phyloP scores from a whole-genome alignment of 768 basidiomycete species.

The Hypsizygus marmoreus region DNA sequence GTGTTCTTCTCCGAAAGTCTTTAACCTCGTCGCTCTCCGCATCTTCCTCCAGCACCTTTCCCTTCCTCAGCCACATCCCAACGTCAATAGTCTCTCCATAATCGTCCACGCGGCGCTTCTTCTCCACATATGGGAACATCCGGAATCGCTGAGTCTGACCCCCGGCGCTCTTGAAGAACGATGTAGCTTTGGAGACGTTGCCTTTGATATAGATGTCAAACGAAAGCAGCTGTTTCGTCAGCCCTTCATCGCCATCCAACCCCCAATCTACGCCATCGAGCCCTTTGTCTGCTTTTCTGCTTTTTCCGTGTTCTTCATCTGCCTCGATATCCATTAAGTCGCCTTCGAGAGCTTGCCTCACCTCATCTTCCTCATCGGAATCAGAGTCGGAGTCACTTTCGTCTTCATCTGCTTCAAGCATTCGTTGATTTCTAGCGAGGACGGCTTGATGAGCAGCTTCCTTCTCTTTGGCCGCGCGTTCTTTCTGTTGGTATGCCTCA shows the following conservation, averaged over 20 bases:
- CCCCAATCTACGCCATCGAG: constrained; percentile 66
- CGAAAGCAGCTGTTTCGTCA: constrained; percentile 74
- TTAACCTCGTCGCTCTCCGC: constrained; percentile 80
- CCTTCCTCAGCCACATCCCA: constrained; percentile 92
- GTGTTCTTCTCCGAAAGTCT: constrained; percentile 64
- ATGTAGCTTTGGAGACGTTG: constrained; percentile 84
- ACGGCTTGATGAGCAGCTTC: constrained; percentile 87
- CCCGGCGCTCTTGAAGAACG: constrained; percentile 82
- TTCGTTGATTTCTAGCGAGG: constrained; percentile 77
- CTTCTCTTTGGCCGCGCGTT: constrained; percentile 76
- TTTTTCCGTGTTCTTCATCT: constrained; percentile 29
- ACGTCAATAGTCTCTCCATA: constrained; percentile 96
- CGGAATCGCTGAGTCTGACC: constrained; percentile 80
- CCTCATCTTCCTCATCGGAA: constrained; percentile 63
- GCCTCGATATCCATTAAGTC: constrained; percentile 47
- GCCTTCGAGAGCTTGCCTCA: constrained; percentile 55
- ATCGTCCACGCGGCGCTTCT: constrained; percentile 88
- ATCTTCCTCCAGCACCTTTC: constrained; percentile 89
- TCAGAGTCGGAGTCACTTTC: constrained; percentile 77
- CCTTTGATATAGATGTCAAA: constrained; percentile 98
- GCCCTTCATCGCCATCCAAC: constrained; percentile 74
- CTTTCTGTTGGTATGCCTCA: constrained; percentile 75
- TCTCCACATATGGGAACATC: constrained; percentile 97
- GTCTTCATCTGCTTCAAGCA: constrained; percentile 94
- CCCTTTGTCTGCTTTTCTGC: constrained; percentile 48